These are phyloP conservation scores for Solanum stenotomum DNA, from an alignment of 257 asterid genomes.

Conservation along the genomic window DNA sequence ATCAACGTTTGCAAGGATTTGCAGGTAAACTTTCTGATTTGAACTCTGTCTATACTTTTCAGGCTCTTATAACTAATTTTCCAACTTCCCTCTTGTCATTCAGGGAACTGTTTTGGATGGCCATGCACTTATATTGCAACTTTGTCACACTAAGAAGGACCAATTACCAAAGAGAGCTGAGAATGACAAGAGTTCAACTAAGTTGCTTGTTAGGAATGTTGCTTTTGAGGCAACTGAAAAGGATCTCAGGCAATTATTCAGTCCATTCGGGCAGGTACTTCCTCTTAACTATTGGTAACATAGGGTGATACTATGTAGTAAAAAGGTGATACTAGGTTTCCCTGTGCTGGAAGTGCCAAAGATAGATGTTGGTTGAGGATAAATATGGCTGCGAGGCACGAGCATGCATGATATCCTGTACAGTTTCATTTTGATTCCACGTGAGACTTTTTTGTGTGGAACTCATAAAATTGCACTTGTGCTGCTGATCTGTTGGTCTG, in stretches of 20 bases:
- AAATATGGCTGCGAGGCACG: not conserved
- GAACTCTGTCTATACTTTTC: not conserved
- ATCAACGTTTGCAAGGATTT: constrained; percentile 60
- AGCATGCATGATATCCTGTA: not conserved
- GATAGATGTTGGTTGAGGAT: not conserved
- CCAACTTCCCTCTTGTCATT: constrained; percentile 6
- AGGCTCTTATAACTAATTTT: not conserved
- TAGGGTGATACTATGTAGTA: not conserved
- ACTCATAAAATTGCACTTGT: not conserved
- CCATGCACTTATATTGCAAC: constrained; percentile 86
- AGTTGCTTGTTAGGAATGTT: constrained; percentile 82
- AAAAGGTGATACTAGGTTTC: not conserved
- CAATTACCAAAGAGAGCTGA: constrained; percentile 28
- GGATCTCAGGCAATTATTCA: constrained; percentile 76
- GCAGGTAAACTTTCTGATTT: constrained; percentile 35
- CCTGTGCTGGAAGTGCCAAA: not conserved
- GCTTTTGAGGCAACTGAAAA: constrained; percentile 96
- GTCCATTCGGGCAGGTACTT: constrained; percentile 87
- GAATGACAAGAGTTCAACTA: constrained; percentile 67
- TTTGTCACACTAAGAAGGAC: constrained; percentile 64
- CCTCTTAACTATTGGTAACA: not conserved
- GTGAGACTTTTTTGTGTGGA: not conserved
- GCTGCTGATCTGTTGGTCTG: not conserved
- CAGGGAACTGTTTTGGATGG: constrained; percentile 94
- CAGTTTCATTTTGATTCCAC: not conserved